Conservation (phyloP, 2,329 filamentous ascomycete species). For the Blumeria graminis region DNA sequence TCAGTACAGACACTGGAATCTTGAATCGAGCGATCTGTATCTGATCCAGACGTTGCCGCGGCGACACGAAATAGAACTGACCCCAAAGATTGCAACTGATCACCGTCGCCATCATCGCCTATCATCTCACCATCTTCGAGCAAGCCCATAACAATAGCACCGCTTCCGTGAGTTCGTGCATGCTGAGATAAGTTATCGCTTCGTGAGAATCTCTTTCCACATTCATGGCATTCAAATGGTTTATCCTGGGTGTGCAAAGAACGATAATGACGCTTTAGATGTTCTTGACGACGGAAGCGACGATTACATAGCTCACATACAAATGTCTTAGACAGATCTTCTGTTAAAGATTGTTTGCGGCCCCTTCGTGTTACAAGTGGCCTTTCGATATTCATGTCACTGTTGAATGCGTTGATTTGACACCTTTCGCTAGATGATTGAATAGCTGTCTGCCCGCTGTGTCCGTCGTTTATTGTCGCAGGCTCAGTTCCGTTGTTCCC, state of each 20-base stretch:
- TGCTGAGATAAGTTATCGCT: conserved; percentile 96
- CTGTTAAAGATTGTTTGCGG: conserved; percentile 92
- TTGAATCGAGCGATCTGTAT: conserved; percentile 24
- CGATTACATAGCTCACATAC: conserved; percentile 91
- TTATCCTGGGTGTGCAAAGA: conserved; percentile 97
- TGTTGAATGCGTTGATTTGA: background rate
- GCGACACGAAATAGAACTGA: conserved; percentile 65
- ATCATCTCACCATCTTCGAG: conserved; percentile 43
- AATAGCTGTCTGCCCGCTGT: too few relatives aligned
- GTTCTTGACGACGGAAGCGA: conserved; percentile 92
- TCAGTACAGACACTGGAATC: conserved; percentile 23
- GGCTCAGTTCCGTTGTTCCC: conserved; percentile 3
- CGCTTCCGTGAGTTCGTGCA: conserved; percentile 73
- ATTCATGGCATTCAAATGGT: conserved; percentile 93
- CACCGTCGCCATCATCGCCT: conserved; percentile 23
- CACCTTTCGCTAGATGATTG: too few relatives aligned
- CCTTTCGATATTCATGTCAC: conserved; percentile 15
- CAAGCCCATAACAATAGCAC: conserved; percentile 76
- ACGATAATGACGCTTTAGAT: conserved; percentile 94
- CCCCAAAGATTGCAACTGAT: conserved; percentile 45
- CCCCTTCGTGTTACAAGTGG: conserved; percentile 66
- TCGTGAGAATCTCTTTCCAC: conserved; percentile 96
- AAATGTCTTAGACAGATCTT: conserved; percentile 95
- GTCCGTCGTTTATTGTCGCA: too few relatives aligned
- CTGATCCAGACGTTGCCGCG: conserved; percentile 44